Base-by-base conservation (phyloP, 768 basidiomycete genomes). In the Lactarius quietus region DNA sequence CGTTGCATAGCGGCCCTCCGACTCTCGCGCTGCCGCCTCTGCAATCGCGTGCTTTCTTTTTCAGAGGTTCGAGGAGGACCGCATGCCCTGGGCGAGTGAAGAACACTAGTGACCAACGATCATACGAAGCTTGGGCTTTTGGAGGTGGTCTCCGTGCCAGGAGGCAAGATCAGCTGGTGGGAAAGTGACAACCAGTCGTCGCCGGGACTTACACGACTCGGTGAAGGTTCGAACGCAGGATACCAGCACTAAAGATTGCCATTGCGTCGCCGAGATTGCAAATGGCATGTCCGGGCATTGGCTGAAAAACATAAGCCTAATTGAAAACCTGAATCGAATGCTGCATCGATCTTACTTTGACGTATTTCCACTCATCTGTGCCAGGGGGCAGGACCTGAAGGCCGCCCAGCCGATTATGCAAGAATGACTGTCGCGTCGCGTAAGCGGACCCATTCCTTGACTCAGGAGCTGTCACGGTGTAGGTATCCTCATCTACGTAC, bases 41-140 rank as follows among this genome's bases (percentile, higher is more conserved):
- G 83, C 81, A 18, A 89, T 81, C 1, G 60, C 0, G 76, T 68
- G 60, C 86, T 88, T 4, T 82, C 78, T 28, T 83, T 80, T 0
- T 77, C 73, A 6, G 74, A 3, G 88, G 81, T 7, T 78, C 80
- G 10, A 89, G 81, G 1, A 79, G 62, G 39, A 81, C 76, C 3
- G 79, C 77, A 71, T 88, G 81, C 4, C 82, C 83, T 0, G 88
- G 88, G n/a, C 89, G 79, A 0, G 82, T 84, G 74, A 90, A 89
- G 74, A 83, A 90, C 12, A 87, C 88, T 12, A 90, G 75, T 5
- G 88, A 90, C 83, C 86, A 89, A 9, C 89, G 80, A 38, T 83
- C 83, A 41, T 78, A 72, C 9, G 76, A 71, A 4, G 76, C 76
- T 73, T 91, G 89, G 6, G 74, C 67, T 6, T 84, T 83, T 0